Conservation (phyloP, 1,139 yeast species). For the Meyerozyma elateridarum region DNA sequence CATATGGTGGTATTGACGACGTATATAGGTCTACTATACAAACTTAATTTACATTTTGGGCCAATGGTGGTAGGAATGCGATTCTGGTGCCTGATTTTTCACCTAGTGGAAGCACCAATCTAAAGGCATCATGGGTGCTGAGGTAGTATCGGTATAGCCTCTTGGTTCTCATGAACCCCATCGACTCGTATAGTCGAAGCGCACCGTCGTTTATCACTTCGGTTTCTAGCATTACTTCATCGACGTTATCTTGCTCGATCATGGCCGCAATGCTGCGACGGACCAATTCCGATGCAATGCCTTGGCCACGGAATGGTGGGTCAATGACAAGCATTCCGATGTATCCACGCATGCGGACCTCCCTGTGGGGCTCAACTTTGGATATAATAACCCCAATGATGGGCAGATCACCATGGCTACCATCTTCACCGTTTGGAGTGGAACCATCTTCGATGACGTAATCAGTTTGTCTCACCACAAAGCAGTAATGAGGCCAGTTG, state of each 20-base stretch:
- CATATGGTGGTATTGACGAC: no score
- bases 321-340: conserved; percentile 95
- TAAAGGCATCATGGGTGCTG: conserved; percentile 88
- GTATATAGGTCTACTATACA: no score
- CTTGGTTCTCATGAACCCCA: conserved; percentile 82
- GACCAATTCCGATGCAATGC: conserved; percentile 76
- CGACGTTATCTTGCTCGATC: conserved; percentile 57
- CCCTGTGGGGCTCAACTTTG: conserved; percentile 75
- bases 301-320: conserved; percentile 63
- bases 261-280: conserved; percentile 60
- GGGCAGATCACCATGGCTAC: neutral
- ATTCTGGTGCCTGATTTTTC: conserved; percentile 27
- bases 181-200: conserved; percentile 68
- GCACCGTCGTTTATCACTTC: conserved; percentile 84
- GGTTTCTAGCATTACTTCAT: conserved; percentile 87
- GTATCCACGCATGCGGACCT: conserved; percentile 73
- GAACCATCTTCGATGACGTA: conserved; percentile 9
- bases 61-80: conserved; percentile 24
- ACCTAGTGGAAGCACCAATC: conserved; percentile 51
- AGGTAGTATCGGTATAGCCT: conserved; percentile 81
- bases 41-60: conserved; percentile 1
- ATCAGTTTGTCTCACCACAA: conserved; percentile 24
- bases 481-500: conserved; percentile 46
- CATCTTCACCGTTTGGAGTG: conserved; percentile 8
- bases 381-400: conserved; percentile 78